Base-by-base conservation (phyloP, 306 rosid genomes). In the Vigna unguiculata region DNA sequence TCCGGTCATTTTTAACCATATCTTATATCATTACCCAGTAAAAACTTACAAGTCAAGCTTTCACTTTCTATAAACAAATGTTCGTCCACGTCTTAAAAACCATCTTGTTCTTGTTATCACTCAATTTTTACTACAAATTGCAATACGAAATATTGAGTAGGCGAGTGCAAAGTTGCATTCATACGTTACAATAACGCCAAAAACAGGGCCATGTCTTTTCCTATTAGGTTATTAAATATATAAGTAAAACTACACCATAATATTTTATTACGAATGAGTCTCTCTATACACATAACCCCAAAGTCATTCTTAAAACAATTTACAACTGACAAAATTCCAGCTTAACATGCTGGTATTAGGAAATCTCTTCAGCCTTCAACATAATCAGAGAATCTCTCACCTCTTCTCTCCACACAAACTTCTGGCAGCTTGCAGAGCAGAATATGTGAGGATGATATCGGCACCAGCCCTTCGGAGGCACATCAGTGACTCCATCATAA, bases 381-480 rank as follows among this genome's bases (percentile, higher is more conserved):
- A 20, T 51, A 54, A 30, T 22, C 16, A 34, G 11, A 43, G 30
- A 81, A 41, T 73, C 82, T 73, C 80, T 88, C 85, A 89, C 82
- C 95, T 86, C 85, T 81, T 87, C 81, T 88, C 97, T 58, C 98
- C 97, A 74, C 97, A 96, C 80, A 96, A 86, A 83, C 65, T 43
- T 85, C 82, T 80, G 52, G 93, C 98, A 64, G 98, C 98, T 85
- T 90, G 97, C 20, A 87, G 69, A 67, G 99, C 98, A 86, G 90
- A 95, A 85, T 95, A 95, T 3, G 99, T 89, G 17, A 95, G 93
- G 83, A 95, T 89, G 71, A 91, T 47, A 53, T 90, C 93, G n/a
- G 99, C 99, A 24, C 99, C 99, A 0, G 97, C 99, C 59, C 99
- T 87, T 41, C 99, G 88, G 69, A 95, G 91, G 79, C 99, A 92